Evolutionary conservation across 164 flowering plant species (phyloP), one percentile per base, ranked within the genome.

Genomic region (Santalum album): DNA sequence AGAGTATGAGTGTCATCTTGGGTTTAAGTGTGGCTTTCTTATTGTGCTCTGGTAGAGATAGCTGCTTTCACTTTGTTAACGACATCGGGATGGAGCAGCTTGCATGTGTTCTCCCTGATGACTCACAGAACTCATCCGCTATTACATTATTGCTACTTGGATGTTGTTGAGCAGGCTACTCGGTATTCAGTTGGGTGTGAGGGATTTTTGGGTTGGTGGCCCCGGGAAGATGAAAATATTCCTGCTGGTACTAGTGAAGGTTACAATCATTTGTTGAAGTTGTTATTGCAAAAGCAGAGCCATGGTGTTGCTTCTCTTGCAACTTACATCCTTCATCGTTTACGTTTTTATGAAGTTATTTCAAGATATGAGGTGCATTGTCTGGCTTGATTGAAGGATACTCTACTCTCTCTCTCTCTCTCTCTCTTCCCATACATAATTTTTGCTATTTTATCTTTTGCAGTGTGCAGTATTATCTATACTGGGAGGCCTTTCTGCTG

Each of bases 141-240:
- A 68, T 69, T 38, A 69, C 60, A 23, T 62, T 94, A 42, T 67
- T 87, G 75, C 56, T 83, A 43, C 95, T 94, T 63, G 90, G 95
- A 57, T n/a, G 84, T 76, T 57, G 55, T 87, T 60, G 97, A 94
- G 70, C 90, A 72, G 68, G 95, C 90, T 55, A 90, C 99, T 43
- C 73, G 82, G 29, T 70, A 80, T 75, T 84, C 97, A 12, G 53
- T 90, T 64, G 99, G 97, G 1, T 94, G 99, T 72, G 99, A 94
- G 76, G 96, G 90, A 42, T 80, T 85, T 55, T 66, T 94, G 38
- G 95, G 96, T 19, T 94, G 99, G 99, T 94, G 97, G 95, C 95
- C 95, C 51, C 90, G 95, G 58, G 87, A 87, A 69, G 90, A 82
- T 66, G 92, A 78, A 59, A 72, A 46, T 40, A 72, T 87, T 20